Evolutionary conservation across 768 basidiomycete species (phyloP).

Genomic region (Suillus fuscotomentosus): DNA sequence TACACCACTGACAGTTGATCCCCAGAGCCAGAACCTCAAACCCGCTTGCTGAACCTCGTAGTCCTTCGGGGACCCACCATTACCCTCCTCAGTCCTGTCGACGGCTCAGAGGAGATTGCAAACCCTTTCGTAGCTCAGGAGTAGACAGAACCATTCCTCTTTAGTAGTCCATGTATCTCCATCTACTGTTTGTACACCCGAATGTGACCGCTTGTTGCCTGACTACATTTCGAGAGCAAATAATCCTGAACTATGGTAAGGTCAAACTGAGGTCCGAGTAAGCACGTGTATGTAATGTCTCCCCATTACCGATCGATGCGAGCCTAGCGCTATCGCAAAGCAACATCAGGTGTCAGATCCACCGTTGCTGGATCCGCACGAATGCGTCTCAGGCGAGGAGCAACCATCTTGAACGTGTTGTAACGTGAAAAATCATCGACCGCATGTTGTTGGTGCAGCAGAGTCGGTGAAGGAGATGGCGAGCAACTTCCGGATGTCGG

Average conservation of each 20-base stretch:
- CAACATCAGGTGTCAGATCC: constrained; percentile 13
- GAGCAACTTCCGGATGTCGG: constrained; percentile 61
- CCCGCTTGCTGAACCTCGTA: constrained; percentile 73
- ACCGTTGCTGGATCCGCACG: constrained; percentile 13
- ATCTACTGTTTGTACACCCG: constrained; percentile 1
- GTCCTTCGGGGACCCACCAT: constrained; percentile 95
- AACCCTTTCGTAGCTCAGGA: constrained; percentile 84
- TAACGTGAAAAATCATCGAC: constrained; percentile 17
- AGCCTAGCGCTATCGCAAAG: constrained; percentile 1
- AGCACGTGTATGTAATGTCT: neutral
- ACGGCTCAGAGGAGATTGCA: constrained; percentile 92
- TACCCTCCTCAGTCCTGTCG: constrained; percentile 90
- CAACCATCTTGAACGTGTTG: constrained; percentile 17
- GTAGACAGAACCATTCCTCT: constrained; percentile 24
- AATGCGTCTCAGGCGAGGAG: constrained; percentile 14
- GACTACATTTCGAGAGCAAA: constrained; percentile 14
- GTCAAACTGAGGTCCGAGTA: neutral
- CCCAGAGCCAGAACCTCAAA: constrained; percentile 62
- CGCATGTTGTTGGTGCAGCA: neutral
- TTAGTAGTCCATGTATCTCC: neutral
- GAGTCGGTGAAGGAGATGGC: constrained; percentile 41
- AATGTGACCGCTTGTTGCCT: constrained; percentile 10
- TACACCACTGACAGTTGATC: neutral
- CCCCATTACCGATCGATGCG: neutral
- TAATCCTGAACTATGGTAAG: constrained; percentile 9